These are phyloP conservation scores for Jamesozyma piceae DNA, from an alignment of 805 yeast genomes.

Conservation along the genomic window DNA sequence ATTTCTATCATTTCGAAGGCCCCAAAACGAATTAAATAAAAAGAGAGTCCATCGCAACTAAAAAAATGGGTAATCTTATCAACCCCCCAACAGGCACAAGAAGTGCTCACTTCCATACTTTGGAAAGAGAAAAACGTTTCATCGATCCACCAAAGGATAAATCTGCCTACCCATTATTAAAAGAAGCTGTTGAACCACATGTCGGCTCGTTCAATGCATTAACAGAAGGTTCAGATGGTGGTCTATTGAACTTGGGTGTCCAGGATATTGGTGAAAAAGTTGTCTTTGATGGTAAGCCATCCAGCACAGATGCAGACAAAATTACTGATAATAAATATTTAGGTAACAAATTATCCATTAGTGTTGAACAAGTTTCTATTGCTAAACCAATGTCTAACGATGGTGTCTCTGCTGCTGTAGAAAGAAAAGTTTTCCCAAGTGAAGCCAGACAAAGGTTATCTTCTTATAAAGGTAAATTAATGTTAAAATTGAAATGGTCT, in stretches of 20 bases:
- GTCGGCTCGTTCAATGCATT: conserved; percentile 93
- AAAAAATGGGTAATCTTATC: conserved; percentile 26
- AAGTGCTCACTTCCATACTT: conserved; percentile 48
- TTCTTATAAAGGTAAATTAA: conserved; percentile 68
- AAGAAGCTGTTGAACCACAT: conserved; percentile 90
- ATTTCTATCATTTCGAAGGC: neutral
- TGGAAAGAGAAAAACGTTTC: conserved; percentile 81
- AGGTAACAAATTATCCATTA: conserved; percentile 77
- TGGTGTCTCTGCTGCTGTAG: conserved; percentile 58
- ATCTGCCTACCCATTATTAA: conserved; percentile 69
- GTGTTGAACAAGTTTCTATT: conserved; percentile 84
- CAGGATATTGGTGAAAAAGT: conserved; percentile 82
- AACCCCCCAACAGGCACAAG: conserved; percentile 25
- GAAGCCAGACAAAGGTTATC: conserved; percentile 86
- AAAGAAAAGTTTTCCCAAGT: conserved; percentile 72
- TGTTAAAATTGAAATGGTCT: conserved; percentile 73
- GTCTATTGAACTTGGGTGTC: conserved; percentile 74
- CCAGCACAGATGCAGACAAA: conserved; percentile 8
- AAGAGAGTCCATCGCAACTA: neutral
- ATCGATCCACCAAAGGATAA: conserved; percentile 83
- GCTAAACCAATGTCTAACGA: conserved; percentile 58
- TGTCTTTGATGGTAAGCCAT: conserved; percentile 58
- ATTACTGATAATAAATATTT: conserved; percentile 46
- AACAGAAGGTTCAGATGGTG: conserved; percentile 81
- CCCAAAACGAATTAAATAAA: neutral